A percentile compares a stretch with the other conserved stretches of the same genome.
phyloP scores from a whole-genome alignment of 495 filamentous ascomycete species.

The Thozetella sp. region DNA sequence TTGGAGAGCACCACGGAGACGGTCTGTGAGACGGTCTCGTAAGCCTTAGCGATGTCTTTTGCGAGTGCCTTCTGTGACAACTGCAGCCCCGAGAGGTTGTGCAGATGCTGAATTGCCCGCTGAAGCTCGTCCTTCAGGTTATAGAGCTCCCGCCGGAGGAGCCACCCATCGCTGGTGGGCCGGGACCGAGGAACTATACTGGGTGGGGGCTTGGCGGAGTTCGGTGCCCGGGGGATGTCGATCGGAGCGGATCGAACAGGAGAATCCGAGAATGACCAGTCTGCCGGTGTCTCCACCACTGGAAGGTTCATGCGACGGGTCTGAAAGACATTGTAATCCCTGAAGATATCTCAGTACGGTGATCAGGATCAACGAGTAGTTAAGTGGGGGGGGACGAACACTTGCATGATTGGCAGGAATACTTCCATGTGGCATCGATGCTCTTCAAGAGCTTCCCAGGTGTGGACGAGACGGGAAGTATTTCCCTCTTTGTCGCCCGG shows the following conservation, averaged over 20 bases:
- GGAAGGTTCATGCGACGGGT: conserved; percentile 4
- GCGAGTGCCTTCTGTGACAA: neutral
- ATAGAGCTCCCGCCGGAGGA: conserved; percentile 14
- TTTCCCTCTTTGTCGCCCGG: neutral
- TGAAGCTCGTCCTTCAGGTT: conserved; percentile 17
- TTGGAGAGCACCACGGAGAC: conserved; percentile 11
- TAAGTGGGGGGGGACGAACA: conserved; percentile 5
- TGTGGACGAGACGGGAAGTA: neutral
- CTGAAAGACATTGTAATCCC: conserved; percentile 17
- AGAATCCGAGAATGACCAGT: neutral
- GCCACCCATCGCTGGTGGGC: conserved; percentile 5
- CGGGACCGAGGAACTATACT: neutral
- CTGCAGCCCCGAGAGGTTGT: neutral
- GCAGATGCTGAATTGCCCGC: neutral
- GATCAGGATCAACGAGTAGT: neutral
- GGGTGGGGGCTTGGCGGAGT: neutral
- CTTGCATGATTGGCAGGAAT: conserved; percentile 13
- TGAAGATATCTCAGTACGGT: neutral
- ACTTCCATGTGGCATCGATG: conserved; percentile 12
- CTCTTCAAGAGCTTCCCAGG: conserved; percentile 8
- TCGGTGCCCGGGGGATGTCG: conserved; percentile 7
- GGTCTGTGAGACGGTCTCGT: neutral
- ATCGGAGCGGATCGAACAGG: neutral
- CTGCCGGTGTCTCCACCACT: neutral
- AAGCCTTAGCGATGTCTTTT: neutral